Evolutionary conservation across 2,329 filamentous ascomycete genomes (phyloP).

Genomic region (Hymenoscyphus occultus): DNA sequence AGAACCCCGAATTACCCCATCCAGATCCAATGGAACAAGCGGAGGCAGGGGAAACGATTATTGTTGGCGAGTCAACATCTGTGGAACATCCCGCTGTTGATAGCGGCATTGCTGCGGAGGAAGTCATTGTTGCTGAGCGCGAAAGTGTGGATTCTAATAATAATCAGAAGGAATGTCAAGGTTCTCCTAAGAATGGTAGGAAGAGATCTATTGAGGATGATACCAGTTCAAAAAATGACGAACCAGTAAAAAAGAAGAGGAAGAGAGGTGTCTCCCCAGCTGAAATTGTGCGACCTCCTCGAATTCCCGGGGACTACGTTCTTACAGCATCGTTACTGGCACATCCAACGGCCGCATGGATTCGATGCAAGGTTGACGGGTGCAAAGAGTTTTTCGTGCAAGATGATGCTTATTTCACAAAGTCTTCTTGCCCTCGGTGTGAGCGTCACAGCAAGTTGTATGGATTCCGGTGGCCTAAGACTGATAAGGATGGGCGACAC

Average conservation of each 20-base stretch:
- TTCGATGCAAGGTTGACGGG: slow-evolving; percentile 68
- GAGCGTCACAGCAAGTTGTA: slow-evolving; percentile 95
- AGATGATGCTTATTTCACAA: slow-evolving; percentile 80
- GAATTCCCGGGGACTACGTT: slow-evolving; percentile 75
- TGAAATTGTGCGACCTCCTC: slow-evolving; percentile 37
- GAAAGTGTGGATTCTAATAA: slow-evolving; percentile 19
- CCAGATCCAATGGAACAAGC: slow-evolving; percentile 21
- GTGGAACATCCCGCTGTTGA: slow-evolving; percentile 26
- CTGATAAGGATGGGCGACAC: slow-evolving; percentile 69
- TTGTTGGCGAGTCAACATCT: slow-evolving; percentile 26
- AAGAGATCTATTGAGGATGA: slow-evolving; percentile 11
- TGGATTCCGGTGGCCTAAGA: slow-evolving; percentile 95
- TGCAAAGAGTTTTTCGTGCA: slow-evolving; percentile 85
- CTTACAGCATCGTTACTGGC: slow-evolving; percentile 74
- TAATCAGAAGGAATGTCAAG: neutral
- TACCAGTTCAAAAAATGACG: neutral
- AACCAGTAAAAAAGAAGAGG: slow-evolving; percentile 21
- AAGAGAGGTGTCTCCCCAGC: slow-evolving; percentile 19
- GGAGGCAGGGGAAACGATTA: slow-evolving; percentile 22
- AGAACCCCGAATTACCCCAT: slow-evolving; percentile 13
- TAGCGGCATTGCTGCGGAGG: slow-evolving; percentile 17
- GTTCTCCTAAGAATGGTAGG: neutral
- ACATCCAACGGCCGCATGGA: slow-evolving; percentile 76
- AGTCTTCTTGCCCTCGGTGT: slow-evolving; percentile 83
- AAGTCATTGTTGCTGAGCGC: slow-evolving; percentile 24